Base-by-base conservation (phyloP, 2,329 filamentous ascomycete species). In the Colletotrichum eleusines region DNA sequence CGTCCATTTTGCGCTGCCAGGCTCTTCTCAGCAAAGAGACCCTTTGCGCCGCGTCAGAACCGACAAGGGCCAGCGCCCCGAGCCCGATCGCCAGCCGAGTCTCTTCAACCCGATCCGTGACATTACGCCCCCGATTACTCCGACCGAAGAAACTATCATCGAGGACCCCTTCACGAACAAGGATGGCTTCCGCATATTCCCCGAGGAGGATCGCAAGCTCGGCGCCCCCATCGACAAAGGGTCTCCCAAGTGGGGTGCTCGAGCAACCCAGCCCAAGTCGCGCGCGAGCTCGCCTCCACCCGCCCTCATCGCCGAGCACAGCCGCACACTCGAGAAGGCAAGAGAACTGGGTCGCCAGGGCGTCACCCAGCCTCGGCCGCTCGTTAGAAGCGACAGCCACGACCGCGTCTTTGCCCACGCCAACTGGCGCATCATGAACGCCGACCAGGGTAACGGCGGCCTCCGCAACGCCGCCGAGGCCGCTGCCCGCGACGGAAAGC, bases 391-490 rank as follows among this genome's bases (percentile, higher is more conserved):
- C 76, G 87, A 90, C 64, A 92, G 87, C 77, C 90, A 90, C 75
- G 90, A 92, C 75, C 84, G 87, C 40, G 87, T 92, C 58, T 95
- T 95, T 76, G 91, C 93, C 58, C 87, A 89, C n/a, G 92, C 92
- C 12, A 87, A 91, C 62, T 98, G 95, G 93, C 91, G 87, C 42
- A 89, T 98, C 44, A 92, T 94, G 71, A 91, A 91, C 66, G 93
- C 94, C 0, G 92, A 97, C 66, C 94, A 97, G 81, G 95, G 95
- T 69, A 98, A 98, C 77, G 95, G 94, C 28, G 96, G 95, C 26
- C 87, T 98, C 59, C 91, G 93, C 76, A 98, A 97, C 78, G 95
- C 95, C 5, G 90, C 96, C 42, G 90, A 93, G 73, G 94, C 94
- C 20, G 92, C 93, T 2, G 86, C 89, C 20, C 88, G 93, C 57